Evolutionary conservation across 2,329 filamentous ascomycete species (phyloP), one percentile per base, ranked within the genome.

Genomic region (Rhexocercosporidium sp.): DNA sequence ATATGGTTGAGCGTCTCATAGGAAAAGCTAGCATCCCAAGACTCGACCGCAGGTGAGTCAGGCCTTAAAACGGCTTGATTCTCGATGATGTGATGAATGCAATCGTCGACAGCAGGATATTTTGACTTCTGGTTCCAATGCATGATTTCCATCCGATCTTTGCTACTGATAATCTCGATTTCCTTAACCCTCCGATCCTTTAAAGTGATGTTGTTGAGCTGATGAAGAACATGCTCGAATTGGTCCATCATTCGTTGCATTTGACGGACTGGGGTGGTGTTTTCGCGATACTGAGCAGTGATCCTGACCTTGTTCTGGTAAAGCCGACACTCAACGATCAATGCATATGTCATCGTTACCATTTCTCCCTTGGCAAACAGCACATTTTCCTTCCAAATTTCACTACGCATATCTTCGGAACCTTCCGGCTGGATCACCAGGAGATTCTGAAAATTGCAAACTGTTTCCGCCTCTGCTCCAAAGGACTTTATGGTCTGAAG

Each of bases 11-110:
- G 59, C 20, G 69, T 41, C n/a, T 61, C 53, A 29, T 73, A 74
- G 9, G 70, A 71, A 3, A 71, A 65, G 11, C 66, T 37, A 7
- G 53, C 65, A 56, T 74, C 72, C 70, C 70, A 73, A 16, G 67
- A 64, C 37, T 62, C 62, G 34, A 73, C 65, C 22, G 72, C 72
- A 22, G 64, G 62, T 25, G 68, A 46, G 18, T 65, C 27, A 31
- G 71, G 68, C 12, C 41, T 53, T 14, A 29, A n/a, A 27, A 11
- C 37, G 14, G 60, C 69, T 47, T 66, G 66, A 9, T 37, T 39
- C 49, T 59, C 57, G 4, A 70, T 59, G 16, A 70, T 22, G 37
- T 68, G 56, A 59, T 66, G 66, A 18, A 66, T 14, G 47, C 68
- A 68, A 25, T 49, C 39, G 37, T 69, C 67, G 20, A 59, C 11